Percentiles rank a stretch among this genome's conserved stretches.
Evolutionary conservation across 2,329 filamentous ascomycete species (phyloP).

Genomic region (Verticillium nonalfalfae): DNA sequence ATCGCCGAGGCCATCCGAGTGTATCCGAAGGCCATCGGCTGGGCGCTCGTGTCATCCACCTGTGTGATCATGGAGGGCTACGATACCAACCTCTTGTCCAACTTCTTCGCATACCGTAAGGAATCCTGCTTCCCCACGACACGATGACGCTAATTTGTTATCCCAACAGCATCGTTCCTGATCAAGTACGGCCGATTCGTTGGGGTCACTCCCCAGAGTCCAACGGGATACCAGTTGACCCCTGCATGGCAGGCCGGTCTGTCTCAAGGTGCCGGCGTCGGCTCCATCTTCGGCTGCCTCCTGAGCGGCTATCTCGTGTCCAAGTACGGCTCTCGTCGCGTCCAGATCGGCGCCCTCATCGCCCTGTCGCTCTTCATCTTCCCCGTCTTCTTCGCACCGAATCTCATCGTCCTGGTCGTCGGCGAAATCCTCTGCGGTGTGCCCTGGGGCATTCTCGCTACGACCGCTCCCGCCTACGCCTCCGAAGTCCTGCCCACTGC

Average conservation of each 20-base stretch:
- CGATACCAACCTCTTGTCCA: slow-evolving; percentile 11
- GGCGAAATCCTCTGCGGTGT: slow-evolving; percentile 56
- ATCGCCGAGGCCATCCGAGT: slow-evolving; percentile 21
- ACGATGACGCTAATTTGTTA: background rate
- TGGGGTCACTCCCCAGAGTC: slow-evolving; percentile 10
- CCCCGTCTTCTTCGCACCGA: slow-evolving; percentile 56
- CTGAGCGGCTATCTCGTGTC: slow-evolving; percentile 40
- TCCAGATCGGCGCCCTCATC: slow-evolving; percentile 37
- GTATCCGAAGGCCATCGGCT: slow-evolving; percentile 22
- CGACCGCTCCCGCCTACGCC: slow-evolving; percentile 52
- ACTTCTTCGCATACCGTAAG: slow-evolving; percentile 18
- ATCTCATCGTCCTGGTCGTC: slow-evolving; percentile 47
- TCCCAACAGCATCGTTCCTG: slow-evolving; percentile 16
- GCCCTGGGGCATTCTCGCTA: slow-evolving; percentile 55
- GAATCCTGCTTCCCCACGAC: background rate
- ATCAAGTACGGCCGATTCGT: slow-evolving; percentile 21
- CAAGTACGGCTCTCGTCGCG: slow-evolving; percentile 34
- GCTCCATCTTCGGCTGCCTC: slow-evolving; percentile 50
- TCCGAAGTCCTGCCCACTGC: slow-evolving; percentile 55
- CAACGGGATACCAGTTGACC: slow-evolving; percentile 29
- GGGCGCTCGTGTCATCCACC: slow-evolving; percentile 15
- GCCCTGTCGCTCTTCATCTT: slow-evolving; percentile 45
- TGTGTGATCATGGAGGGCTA: slow-evolving; percentile 25
- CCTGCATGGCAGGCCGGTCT: background rate
- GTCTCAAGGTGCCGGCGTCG: slow-evolving; percentile 22